These are phyloP conservation scores for Pholiota adiposa DNA, from an alignment of 1,284 basidiomycete species.

Conservation along the genomic window DNA sequence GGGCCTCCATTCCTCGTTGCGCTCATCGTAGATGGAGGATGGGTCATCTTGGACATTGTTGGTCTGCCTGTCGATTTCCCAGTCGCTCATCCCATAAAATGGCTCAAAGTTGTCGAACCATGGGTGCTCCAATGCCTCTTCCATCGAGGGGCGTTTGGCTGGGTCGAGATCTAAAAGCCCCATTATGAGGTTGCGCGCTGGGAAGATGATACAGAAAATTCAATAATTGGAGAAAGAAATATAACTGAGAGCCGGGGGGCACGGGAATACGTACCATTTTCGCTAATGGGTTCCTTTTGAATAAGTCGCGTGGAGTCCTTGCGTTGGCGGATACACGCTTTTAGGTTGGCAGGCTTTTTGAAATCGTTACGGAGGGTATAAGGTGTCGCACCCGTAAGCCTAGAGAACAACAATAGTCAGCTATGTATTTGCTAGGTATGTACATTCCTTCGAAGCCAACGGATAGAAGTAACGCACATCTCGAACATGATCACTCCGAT, in stretches of 20 bases:
- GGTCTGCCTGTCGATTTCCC: not conserved
- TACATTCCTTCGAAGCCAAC: not conserved
- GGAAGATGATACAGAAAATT: not conserved
- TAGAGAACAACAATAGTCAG: no score
- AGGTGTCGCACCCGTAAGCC: not conserved
- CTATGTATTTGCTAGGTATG: not conserved
- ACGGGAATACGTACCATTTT: not conserved
- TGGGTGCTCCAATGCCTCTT: not conserved
- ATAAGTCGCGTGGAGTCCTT: no score
- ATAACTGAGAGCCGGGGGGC: no score
- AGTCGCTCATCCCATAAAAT: not conserved
- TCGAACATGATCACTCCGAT: not conserved
- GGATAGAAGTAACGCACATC: not conserved
- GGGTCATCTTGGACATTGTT: no score
- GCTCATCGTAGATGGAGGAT: no score
- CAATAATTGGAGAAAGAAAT: not conserved
- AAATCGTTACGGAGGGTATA: not conserved
- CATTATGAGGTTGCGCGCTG: not conserved
- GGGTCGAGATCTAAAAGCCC: not conserved
- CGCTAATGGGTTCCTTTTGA: not conserved
- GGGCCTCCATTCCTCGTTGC: no score
- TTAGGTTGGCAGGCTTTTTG: not conserved
- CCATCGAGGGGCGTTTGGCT: not conserved
- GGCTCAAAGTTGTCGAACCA: conserved; percentile 5
- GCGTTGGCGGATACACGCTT: not conserved